These are phyloP conservation scores for Nicotiana otophora DNA, from an alignment of 257 asterid genomes.

Conservation along the genomic window DNA sequence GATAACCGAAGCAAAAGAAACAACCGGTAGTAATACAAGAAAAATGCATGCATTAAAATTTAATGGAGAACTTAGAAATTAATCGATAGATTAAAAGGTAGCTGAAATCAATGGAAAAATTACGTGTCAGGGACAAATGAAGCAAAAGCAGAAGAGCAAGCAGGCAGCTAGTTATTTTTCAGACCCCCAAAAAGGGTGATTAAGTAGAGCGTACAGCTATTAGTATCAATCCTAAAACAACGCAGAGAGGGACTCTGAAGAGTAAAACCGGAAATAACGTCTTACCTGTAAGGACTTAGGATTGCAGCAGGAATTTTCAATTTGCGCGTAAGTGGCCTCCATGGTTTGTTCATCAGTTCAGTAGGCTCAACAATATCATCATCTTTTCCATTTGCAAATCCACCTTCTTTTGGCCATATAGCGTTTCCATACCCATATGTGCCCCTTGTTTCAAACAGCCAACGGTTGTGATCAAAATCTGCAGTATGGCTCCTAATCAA, in stretches of 20 bases:
- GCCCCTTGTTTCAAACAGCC: conserved; percentile 75
- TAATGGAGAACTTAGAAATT: background rate
- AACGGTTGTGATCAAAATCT: conserved; percentile 71
- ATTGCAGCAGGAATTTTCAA: conserved; percentile 67
- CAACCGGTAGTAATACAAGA: background rate
- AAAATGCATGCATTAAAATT: background rate
- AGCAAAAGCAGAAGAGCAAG: background rate
- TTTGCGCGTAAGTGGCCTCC: conserved; percentile 84
- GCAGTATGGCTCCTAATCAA: conserved; percentile 74
- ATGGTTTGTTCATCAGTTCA: conserved; percentile 52
- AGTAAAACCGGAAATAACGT: background rate
- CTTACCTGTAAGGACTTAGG: conserved; percentile 73
- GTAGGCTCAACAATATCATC: conserved; percentile 34
- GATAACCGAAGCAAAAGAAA: too few species aligned
- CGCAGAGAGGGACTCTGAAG: background rate
- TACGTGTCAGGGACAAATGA: background rate
- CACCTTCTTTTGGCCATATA: conserved; percentile 76
- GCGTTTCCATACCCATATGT: conserved; percentile 86
- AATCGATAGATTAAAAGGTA: background rate
- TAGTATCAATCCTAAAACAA: background rate
- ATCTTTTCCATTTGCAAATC: conserved; percentile 39
- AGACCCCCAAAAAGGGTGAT: background rate
- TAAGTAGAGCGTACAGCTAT: background rate
- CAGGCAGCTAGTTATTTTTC: background rate
- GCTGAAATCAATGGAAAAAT: background rate